A percentile compares a stretch with the other conserved stretches of the same genome.
phyloP scores from a whole-genome alignment of 441 rosid species.

The Rhodomyrtus psidioides region DNA sequence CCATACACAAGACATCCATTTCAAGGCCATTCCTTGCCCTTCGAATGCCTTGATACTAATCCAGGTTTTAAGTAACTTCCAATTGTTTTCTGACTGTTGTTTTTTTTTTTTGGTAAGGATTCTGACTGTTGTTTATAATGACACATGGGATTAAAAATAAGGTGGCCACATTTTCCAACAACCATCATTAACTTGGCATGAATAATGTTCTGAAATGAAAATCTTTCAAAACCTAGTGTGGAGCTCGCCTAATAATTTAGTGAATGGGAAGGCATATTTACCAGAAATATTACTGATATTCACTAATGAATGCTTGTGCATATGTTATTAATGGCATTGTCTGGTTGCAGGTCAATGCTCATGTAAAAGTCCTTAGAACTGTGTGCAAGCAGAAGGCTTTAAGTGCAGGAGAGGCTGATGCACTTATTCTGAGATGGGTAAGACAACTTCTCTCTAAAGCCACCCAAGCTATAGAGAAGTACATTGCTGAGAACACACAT shows the following conservation, averaged over 20 bases:
- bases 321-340: conserved; percentile 2
- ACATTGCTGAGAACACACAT: conserved; percentile 28
- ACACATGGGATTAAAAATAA: not conserved
- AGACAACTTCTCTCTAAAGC: conserved; percentile 63
- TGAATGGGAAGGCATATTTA: not conserved
- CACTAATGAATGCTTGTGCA: not conserved
- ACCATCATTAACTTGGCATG: not conserved
- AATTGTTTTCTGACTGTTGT: not conserved
- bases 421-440: conserved; percentile 67
- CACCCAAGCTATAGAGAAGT: conserved; percentile 51
- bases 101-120: no score
- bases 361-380: conserved; percentile 82
- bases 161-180: not conserved
- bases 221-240: not conserved
- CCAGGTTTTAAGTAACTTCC: not conserved
- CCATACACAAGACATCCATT: not conserved
- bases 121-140: not conserved
- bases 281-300: not conserved
- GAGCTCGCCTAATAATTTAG: not conserved
- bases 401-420: conserved; percentile 50
- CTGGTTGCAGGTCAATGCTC: conserved; percentile 79
- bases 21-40: not conserved
- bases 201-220: not conserved
- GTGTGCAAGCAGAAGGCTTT: conserved; percentile 73
- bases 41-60: not conserved